Evolutionary conservation across 805 yeast genomes (phyloP), one percentile per base, ranked within the genome.

Genomic region (Candida caryicola): DNA sequence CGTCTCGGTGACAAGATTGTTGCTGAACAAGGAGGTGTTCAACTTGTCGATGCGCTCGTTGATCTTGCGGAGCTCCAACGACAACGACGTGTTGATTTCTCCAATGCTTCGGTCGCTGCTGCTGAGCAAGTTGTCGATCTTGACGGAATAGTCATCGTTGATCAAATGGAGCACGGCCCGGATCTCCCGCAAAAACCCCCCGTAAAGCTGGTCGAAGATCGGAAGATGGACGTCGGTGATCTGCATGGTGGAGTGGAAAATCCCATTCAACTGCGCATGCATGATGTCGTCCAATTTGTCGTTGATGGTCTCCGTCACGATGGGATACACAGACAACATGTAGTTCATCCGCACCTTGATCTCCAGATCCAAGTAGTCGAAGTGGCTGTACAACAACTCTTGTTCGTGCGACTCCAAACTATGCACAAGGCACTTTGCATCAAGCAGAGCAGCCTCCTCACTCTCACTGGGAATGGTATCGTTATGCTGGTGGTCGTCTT

Each of bases 81-180:
- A 73, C 30, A 82, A 57, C 1, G 88, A 79, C 0, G 91, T 83
- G 54, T 80, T 84, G 37, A 84, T 77, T 51, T 82, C 90, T 43
- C 87, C 83, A 41, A 81, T 75, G 8, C 83, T 73, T 45, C 90
- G 64, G 59, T 83, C 89, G 36, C 84, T 77, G 26, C 71, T 66
- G 12, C 82, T 77, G 32, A 83, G 62, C 39, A 82, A 54, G 34
- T 75, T 79, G 50, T 83, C 89, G 28, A 82, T 71, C 52, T 69
- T 70, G 39, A 71, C 70, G 0, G 82, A 74, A 43, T 73, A 72
- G 36, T 71, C 59, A 34, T 64, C 71, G 41, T 69, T 66, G 12
- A 65, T 61, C 39, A 61, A 44, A 30, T 62, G 69, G 27, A 58
- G 51, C 8, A 67, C 50, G 5, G 69, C 54, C 39, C 55, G 61